Percentiles rank a stretch among this genome's conserved stretches.
Evolutionary conservation across 805 yeast genomes (phyloP).

Genomic region (Nakazawaea wyomingensis): DNA sequence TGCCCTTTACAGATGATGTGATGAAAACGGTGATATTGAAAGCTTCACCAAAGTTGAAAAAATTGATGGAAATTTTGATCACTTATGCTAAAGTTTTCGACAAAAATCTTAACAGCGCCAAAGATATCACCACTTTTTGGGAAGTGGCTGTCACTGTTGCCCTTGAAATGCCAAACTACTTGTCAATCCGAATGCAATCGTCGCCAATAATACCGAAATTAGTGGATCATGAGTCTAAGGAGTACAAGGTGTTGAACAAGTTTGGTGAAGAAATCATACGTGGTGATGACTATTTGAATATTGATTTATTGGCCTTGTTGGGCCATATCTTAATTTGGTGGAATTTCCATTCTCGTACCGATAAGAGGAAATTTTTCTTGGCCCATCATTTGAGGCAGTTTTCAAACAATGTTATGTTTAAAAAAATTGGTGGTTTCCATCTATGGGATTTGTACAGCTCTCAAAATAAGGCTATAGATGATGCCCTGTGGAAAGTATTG

Average conservation of each 20-base stretch:
- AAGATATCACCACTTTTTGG: not conserved
- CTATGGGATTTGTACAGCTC: slow-evolving; percentile 6
- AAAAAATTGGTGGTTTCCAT: slow-evolving; percentile 4
- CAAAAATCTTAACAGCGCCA: not conserved
- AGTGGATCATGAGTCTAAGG: not conserved
- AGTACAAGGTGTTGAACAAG: not conserved
- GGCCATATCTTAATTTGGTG: slow-evolving; percentile 11
- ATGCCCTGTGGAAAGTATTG: slow-evolving; percentile 4
- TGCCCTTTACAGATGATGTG: not conserved
- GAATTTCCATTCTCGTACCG: not conserved
- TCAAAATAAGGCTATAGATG: not conserved
- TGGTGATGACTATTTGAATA: slow-evolving; percentile 1
- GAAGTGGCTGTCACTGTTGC: not conserved
- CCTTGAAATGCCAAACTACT: not conserved
- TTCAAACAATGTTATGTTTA: not conserved
- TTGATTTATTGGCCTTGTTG: slow-evolving; percentile 4
- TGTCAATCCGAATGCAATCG: not conserved
- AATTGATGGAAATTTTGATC: slow-evolving; percentile 6
- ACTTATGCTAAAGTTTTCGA: slow-evolving; percentile 1
- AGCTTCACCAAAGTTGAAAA: slow-evolving; percentile 6
- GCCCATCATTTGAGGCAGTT: not conserved
- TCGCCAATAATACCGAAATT: not conserved
- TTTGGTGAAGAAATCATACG: slow-evolving; percentile 1
- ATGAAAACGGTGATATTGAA: not conserved
- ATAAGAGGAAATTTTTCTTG: not conserved